Conservation (phyloP, 805 yeast species). For the Ogataea saltuana region DNA sequence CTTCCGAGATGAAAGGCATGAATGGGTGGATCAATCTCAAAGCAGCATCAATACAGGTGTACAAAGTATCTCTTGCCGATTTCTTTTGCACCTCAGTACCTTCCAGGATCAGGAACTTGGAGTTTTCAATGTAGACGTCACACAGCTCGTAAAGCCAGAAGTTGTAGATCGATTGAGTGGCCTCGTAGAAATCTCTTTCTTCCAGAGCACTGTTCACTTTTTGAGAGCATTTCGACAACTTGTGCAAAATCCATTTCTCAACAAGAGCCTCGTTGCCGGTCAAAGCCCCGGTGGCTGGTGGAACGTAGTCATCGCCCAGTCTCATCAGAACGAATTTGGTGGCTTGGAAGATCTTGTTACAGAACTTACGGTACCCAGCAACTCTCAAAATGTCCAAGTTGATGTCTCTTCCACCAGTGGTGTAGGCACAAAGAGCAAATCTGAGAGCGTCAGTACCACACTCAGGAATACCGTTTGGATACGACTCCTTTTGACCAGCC, state of each 20-base stretch:
- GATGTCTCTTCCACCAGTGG: slow-evolving; percentile 98
- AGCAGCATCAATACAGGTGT: slow-evolving; percentile 90
- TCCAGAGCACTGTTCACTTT: slow-evolving; percentile 68
- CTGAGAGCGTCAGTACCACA: slow-evolving; percentile 99
- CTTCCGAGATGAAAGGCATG: slow-evolving; percentile 97
- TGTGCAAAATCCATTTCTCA: slow-evolving; percentile 95
- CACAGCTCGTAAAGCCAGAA: slow-evolving; percentile 95
- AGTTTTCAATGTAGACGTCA: slow-evolving; percentile 97
- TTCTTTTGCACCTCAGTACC: slow-evolving; percentile 82
- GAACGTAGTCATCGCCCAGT: slow-evolving; percentile 83
- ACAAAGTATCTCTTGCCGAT: slow-evolving; percentile 92
- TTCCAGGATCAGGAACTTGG: slow-evolving; percentile 87
- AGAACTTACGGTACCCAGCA: slow-evolving; percentile 98
- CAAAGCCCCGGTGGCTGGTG: slow-evolving; percentile 61
- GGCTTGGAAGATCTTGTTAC: slow-evolving; percentile 99
- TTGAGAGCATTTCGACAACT: slow-evolving; percentile 69
- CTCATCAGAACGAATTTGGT: slow-evolving; percentile 94
- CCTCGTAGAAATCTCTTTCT: slow-evolving; percentile 82
- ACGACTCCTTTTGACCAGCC: slow-evolving; percentile 82
- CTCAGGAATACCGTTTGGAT: slow-evolving; percentile 97
- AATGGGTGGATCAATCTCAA: slow-evolving; percentile 92
- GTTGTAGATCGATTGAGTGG: slow-evolving; percentile 84
- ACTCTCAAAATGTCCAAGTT: slow-evolving; percentile 94
- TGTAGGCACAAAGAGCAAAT: slow-evolving; percentile 96
- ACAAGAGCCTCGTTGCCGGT: slow-evolving; percentile 87